Conservation (phyloP, 2,329 filamentous ascomycete genomes). For the Graphium sp. region DNA sequence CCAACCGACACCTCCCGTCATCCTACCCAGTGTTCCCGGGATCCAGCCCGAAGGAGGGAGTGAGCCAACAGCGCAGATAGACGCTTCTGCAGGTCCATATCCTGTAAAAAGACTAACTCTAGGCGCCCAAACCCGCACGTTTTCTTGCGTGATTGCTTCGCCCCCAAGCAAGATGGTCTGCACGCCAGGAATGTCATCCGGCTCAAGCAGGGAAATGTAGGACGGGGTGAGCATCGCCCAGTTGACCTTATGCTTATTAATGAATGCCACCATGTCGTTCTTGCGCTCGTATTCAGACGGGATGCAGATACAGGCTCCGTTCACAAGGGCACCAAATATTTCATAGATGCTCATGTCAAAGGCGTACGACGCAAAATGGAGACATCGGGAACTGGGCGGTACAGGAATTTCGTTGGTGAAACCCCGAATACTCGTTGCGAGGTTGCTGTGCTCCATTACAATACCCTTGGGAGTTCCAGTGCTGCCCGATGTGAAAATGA, state of each 20-base stretch:
- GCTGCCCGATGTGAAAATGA: slow-evolving; percentile 36
- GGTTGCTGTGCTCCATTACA: slow-evolving; percentile 15
- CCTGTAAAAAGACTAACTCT: slow-evolving; percentile 25
- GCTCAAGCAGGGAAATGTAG: slow-evolving; percentile 2
- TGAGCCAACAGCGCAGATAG: slow-evolving; percentile 22
- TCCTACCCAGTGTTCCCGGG: slow-evolving; percentile 3
- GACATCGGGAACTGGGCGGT: too few species aligned
- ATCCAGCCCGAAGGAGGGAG: slow-evolving; percentile 17
- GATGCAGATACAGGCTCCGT: slow-evolving; percentile 10
- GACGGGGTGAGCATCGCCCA: slow-evolving; percentile 4
- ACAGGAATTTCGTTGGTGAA: not conserved
- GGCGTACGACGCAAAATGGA: slow-evolving; percentile 8
- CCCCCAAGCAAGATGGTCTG: slow-evolving; percentile 3
- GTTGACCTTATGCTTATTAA: slow-evolving; percentile 7
- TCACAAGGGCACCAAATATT: slow-evolving; percentile 6
- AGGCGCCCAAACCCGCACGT: slow-evolving; percentile 6
- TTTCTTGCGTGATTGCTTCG: not conserved
- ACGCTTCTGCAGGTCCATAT: slow-evolving; percentile 30
- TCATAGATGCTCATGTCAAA: slow-evolving; percentile 6
- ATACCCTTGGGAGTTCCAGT: slow-evolving; percentile 35
- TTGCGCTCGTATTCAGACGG: slow-evolving; percentile 7
- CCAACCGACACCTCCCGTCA: slow-evolving; percentile 8
- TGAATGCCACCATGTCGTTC: slow-evolving; percentile 6
- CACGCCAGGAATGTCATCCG: slow-evolving; percentile 5
- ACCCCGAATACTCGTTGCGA: slow-evolving; percentile 7